Percentiles rank a stretch among this genome's conserved stretches.
Conservation (phyloP, 768 basidiomycete species). For the Lyophyllum atratum region DNA sequence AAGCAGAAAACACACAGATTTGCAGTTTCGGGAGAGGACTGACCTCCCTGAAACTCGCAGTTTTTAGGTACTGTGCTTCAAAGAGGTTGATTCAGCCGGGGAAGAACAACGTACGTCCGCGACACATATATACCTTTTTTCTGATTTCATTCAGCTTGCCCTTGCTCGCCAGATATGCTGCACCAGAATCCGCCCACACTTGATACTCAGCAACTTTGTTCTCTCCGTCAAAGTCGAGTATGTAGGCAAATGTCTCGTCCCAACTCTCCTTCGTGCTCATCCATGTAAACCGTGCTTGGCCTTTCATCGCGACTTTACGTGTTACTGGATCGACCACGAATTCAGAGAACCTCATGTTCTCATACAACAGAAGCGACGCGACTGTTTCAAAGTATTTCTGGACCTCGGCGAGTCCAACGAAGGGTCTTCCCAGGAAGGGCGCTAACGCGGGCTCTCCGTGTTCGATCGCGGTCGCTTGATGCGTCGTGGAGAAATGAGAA, state of each 20-base stretch:
- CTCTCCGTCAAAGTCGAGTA: conserved; percentile 60
- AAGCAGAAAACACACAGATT: background rate
- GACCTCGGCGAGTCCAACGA: conserved; percentile 45
- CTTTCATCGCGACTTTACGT: conserved; percentile 56
- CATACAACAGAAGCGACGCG: conserved; percentile 45
- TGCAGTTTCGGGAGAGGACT: too few species aligned
- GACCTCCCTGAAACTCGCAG: background rate
- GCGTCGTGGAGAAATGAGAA: conserved; percentile 49
- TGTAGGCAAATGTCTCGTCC: conserved; percentile 63
- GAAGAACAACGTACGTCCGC: background rate
- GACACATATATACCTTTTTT: conserved; percentile 13
- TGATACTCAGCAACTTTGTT: conserved; percentile 60
- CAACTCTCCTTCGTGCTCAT: conserved; percentile 50
- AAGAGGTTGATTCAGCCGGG: background rate
- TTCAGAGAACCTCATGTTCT: conserved; percentile 54
- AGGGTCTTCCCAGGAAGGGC: conserved; percentile 59
- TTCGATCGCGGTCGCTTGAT: conserved; percentile 48
- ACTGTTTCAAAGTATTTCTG: conserved; percentile 53
- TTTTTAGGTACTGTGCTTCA: background rate
- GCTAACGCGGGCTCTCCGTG: conserved; percentile 56
- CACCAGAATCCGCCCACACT: conserved; percentile 70
- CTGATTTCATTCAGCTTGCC: conserved; percentile 41
- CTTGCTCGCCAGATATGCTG: conserved; percentile 58
- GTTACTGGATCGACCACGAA: conserved; percentile 54
- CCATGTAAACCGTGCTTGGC: conserved; percentile 60